These are phyloP conservation scores for Apiospora pterosperma DNA, from an alignment of 2,329 filamentous ascomycete genomes.

Conservation along the genomic window DNA sequence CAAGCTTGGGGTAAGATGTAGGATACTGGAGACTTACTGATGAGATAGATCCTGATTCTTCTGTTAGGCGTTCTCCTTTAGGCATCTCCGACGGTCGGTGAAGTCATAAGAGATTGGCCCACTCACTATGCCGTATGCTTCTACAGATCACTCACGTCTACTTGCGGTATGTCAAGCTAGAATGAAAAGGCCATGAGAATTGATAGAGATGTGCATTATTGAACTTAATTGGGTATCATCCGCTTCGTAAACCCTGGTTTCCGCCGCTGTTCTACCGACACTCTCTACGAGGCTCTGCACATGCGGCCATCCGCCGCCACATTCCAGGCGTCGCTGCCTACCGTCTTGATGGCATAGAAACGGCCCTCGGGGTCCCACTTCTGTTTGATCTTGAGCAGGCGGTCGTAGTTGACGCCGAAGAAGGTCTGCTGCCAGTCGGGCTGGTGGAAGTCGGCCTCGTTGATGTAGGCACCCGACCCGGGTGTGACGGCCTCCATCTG, in stretches of 20 bases:
- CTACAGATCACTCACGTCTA: no score
- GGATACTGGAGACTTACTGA: background rate
- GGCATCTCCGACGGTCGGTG: no score
- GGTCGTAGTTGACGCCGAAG: slow-evolving; percentile 33
- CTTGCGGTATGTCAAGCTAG: no score
- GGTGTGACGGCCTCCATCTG: slow-evolving; percentile 20
- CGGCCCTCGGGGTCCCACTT: slow-evolving; percentile 36
- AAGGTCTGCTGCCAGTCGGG: slow-evolving; percentile 30
- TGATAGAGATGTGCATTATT: background rate
- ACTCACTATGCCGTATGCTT: no score
- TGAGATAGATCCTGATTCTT: no score
- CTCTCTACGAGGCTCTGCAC: slow-evolving; percentile 15
- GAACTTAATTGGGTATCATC: background rate
- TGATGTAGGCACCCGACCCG: slow-evolving; percentile 31
- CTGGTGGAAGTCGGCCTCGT: slow-evolving; percentile 38
- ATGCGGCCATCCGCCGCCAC: slow-evolving; percentile 14
- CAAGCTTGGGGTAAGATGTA: background rate
- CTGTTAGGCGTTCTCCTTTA: no score
- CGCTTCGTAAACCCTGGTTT: background rate
- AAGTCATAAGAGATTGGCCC: no score
- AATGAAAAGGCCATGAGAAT: background rate
- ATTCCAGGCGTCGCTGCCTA: slow-evolving; percentile 40
- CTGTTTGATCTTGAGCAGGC: slow-evolving; percentile 34
- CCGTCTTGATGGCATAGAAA: slow-evolving; percentile 35
- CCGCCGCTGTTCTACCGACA: background rate